A percentile compares a stretch with the other conserved stretches of the same genome.
These are phyloP conservation scores for Colletotrichum horii DNA, from an alignment of 2,329 filamentous ascomycete species.

Conservation along the genomic window DNA sequence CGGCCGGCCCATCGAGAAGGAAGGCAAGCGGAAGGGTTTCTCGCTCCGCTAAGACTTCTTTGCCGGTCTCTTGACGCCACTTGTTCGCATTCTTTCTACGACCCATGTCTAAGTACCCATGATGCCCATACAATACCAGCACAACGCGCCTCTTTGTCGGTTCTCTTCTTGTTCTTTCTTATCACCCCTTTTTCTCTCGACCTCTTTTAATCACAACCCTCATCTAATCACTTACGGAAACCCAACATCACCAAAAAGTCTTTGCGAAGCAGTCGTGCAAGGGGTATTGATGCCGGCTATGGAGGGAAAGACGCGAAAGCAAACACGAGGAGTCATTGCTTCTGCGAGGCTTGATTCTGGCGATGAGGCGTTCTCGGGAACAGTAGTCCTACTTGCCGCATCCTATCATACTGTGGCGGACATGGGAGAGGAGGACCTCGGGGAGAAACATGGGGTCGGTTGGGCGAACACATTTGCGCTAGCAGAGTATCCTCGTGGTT, in stretches of 20 bases:
- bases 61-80: slow-evolving; percentile 9
- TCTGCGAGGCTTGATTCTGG: slow-evolving; percentile 23
- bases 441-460: slow-evolving; percentile 23
- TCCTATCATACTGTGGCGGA: slow-evolving; percentile 2
- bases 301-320: slow-evolving; percentile 21
- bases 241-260: slow-evolving; percentile 39
- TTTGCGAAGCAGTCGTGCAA: slow-evolving; percentile 41
- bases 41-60: slow-evolving; percentile 79
- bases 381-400: slow-evolving; percentile 11
- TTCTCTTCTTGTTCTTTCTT: slow-evolving; percentile 24
- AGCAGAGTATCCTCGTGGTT: slow-evolving; percentile 18
- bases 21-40: slow-evolving; percentile 99
- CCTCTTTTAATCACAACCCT: slow-evolving; percentile 24
- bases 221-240: slow-evolving; percentile 30
- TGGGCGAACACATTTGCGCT: slow-evolving; percentile 10
- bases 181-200: slow-evolving; percentile 19
- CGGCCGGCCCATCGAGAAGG: slow-evolving; percentile 94
- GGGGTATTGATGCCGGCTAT: slow-evolving; percentile 35
- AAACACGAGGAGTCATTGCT: slow-evolving; percentile 18
- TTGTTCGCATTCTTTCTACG: slow-evolving; percentile 38
- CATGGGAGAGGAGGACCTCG: slow-evolving; percentile 18
- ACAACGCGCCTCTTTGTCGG: slow-evolving; percentile 54
- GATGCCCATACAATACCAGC: slow-evolving; percentile 66
- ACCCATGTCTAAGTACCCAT: slow-evolving; percentile 63
- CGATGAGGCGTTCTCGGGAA: slow-evolving; percentile 22